Evolutionary conservation across 805 yeast genomes (phyloP).

Genomic region (Komagataella ulmi): DNA sequence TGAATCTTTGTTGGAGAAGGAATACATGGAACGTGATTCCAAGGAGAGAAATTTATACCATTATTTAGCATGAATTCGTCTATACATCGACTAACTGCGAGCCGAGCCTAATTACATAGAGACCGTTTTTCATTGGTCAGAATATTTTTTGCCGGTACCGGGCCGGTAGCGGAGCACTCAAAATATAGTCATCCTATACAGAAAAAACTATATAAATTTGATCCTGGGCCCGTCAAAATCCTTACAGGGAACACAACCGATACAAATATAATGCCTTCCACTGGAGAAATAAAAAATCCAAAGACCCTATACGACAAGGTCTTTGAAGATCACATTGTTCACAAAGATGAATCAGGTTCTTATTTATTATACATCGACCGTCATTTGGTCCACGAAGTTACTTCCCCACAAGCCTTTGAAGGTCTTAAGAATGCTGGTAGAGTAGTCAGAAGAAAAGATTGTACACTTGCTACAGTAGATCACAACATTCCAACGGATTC

Average conservation of each 20-base stretch:
- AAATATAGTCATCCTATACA: background rate
- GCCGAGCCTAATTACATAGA: background rate
- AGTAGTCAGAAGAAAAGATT: slow-evolving; percentile 79
- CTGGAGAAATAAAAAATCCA: slow-evolving; percentile 19
- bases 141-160: background rate
- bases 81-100: background rate
- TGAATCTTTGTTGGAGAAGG: slow-evolving; percentile 67
- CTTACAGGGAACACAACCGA: background rate
- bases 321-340: slow-evolving; percentile 88
- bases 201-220: background rate
- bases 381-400: slow-evolving; percentile 95
- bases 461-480: slow-evolving; percentile 91
- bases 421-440: slow-evolving; percentile 85
- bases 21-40: slow-evolving; percentile 63
- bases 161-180: background rate
- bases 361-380: slow-evolving; percentile 86
- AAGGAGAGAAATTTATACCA: slow-evolving; percentile 46
- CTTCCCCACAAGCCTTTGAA: slow-evolving; percentile 98
- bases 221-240: background rate
- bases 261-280: background rate
- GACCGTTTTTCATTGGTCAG: background rate
- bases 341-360: slow-evolving; percentile 79
- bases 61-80: slow-evolving; percentile 41
- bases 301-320: slow-evolving; percentile 92
- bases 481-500: slow-evolving; percentile 94